A percentile compares a stretch with the other conserved stretches of the same genome.
These are phyloP conservation scores for Epichloe elymi DNA, from an alignment of 2,329 filamentous ascomycete genomes.

Conservation along the genomic window DNA sequence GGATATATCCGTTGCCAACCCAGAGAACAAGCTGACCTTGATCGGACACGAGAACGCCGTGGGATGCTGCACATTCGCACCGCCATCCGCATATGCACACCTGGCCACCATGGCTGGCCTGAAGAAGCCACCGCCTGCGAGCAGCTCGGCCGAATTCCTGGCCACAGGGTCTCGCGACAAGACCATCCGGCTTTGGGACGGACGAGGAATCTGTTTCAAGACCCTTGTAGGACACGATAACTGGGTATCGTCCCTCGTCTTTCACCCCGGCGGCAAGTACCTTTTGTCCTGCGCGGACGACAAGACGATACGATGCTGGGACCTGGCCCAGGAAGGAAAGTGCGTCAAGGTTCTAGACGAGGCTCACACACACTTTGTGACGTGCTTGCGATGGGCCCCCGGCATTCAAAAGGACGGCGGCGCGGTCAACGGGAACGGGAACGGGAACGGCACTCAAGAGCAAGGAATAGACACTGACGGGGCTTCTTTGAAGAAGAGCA, in stretches of 20 bases:
- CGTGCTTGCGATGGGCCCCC: conserved; percentile 78
- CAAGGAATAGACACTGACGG: conserved; percentile 18
- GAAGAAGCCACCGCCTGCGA: conserved; percentile 65
- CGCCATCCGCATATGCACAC: conserved; percentile 63
- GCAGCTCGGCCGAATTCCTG: conserved; percentile 71
- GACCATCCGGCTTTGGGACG: conserved; percentile 80
- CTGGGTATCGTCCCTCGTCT: conserved; percentile 77
- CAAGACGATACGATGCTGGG: conserved; percentile 89
- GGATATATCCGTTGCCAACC: conserved; percentile 54
- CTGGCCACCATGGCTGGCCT: conserved; percentile 66
- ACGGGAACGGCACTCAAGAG: conserved; percentile 4
- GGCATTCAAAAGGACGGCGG: conserved; percentile 16
- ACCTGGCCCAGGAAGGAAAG: conserved; percentile 77
- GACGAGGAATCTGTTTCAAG: conserved; percentile 70
- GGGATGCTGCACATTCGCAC: conserved; percentile 79
- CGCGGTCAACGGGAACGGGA: conserved; percentile 3
- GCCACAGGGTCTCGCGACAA: conserved; percentile 86
- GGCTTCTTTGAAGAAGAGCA: conserved; percentile 34
- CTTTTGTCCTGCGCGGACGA: conserved; percentile 78
- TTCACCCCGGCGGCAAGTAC: conserved; percentile 87
- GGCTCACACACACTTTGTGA: conserved; percentile 74
- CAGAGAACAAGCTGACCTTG: conserved; percentile 64
- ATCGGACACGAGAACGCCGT: conserved; percentile 75
- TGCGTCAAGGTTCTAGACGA: conserved; percentile 73
- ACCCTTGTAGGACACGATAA: conserved; percentile 84